phyloP scores from a whole-genome alignment of 805 yeast species.

The Candida golubevii region DNA sequence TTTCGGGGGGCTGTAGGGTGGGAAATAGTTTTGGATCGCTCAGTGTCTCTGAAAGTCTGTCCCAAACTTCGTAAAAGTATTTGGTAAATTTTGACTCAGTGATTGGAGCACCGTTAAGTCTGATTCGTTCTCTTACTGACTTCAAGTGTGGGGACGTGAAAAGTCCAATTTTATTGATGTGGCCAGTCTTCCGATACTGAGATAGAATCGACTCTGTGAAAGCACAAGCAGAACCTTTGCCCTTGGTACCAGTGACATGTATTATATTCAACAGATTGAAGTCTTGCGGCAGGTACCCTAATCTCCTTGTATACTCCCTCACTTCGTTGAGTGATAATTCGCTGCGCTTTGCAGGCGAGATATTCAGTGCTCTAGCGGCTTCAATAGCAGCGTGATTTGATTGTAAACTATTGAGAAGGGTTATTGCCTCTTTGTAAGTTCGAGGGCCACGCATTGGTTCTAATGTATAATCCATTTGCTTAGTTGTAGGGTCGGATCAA shows the following conservation, averaged over 20 bases:
- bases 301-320: conserved; percentile 39
- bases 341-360: conserved; percentile 45
- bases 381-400: conserved; percentile 89
- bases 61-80: conserved; percentile 95
- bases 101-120: conserved; percentile 83
- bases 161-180: conserved; percentile 70
- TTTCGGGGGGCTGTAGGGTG: conserved; percentile 55
- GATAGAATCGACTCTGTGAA: conserved; percentile 76
- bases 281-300: conserved; percentile 50
- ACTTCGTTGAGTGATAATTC: conserved; percentile 79
- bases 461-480: conserved; percentile 4
- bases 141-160: conserved; percentile 95
- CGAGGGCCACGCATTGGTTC: conserved; percentile 20
- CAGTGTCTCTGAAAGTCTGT: conserved; percentile 54
- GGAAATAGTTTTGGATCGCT: conserved; percentile 63
- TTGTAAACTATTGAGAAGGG: conserved; percentile 79
- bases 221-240: conserved; percentile 97
- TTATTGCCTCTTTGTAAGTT: conserved; percentile 65
- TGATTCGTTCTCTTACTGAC: conserved; percentile 86
- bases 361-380: conserved; percentile 66
- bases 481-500: too few relatives aligned
- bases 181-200: conserved; percentile 46
- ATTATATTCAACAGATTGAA: conserved; percentile 72
- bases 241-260: conserved; percentile 97
- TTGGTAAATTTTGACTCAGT: conserved; percentile 71